Base-by-base conservation (phyloP, 148 eudicot genomes). In the Gaultheria prostrata region DNA sequence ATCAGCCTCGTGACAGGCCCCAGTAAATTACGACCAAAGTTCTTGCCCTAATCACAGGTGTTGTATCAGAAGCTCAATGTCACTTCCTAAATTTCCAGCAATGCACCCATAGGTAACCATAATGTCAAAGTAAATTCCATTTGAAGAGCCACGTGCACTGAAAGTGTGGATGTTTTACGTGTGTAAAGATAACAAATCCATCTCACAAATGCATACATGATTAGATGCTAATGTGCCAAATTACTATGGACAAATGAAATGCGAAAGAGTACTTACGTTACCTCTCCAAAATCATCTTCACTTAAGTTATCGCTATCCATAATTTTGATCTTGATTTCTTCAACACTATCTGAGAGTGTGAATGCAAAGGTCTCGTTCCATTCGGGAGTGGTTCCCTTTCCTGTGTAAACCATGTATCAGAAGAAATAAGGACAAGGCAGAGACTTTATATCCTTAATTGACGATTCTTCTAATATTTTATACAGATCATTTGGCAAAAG, bases 351-450 rank as follows among this genome's bases (percentile, higher is more conserved):
- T 0, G 93, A 84, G 82, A 93, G 70, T 14, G 85, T 84, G 83
- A 95, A 95, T 76, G 90, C 11, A 83, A 95, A 93, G 30, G 95
- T 93, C 89, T 95, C 97, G 15, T 95, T 91, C 98, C 98, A 95
- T 75, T 91, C 87, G 0, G 98, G 98, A 56, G 24, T 75, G 73
- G 92, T 81, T 72, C 95, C 98, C 35, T 82, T 71, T 71, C 86
- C 98, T 95, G 93, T 87, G 89, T 65, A 24, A 54, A 17, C 17
- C 80, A 82, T 51, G 33, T n/a, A 82, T 14, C 50, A 30, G 11
- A 50, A 45, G 17, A 45, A 63, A 26, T 21, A 67, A 65, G 20
- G 33, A 48, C 43, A 15, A 28, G 28, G 24, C 13, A 81, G 63
- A 24, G 11, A 30, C 80, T 24, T 6, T 10, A 15, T 30, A 26